phyloP scores from a whole-genome alignment of 345 rosid species.

The Eucalyptus sp. region DNA sequence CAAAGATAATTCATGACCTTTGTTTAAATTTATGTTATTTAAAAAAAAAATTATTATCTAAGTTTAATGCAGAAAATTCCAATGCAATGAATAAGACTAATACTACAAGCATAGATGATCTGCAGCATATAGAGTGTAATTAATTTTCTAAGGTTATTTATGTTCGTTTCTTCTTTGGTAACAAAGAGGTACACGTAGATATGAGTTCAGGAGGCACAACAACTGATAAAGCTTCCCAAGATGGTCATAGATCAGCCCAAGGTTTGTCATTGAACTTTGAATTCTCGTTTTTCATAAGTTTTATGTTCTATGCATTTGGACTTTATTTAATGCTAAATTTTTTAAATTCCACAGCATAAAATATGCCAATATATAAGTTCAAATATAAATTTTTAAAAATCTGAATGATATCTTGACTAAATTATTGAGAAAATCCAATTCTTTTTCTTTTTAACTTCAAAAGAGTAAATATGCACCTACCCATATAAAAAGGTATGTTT shows the following conservation, averaged over 20 bases:
- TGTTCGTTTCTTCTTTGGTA: not conserved
- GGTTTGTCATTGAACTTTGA: not conserved
- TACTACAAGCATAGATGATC: not conserved
- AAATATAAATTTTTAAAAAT: not conserved
- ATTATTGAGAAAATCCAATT: not conserved
- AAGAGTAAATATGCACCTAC: not conserved
- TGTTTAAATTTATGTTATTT: not conserved
- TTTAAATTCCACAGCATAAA: not conserved
- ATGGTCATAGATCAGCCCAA: not conserved
- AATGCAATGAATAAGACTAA: not conserved
- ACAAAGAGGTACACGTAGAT: not conserved
- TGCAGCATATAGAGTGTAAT: not conserved
- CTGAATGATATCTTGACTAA: not conserved
- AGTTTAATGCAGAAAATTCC: not conserved
- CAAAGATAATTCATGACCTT: not conserved
- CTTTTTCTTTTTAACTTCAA: not conserved
- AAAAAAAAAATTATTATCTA: not conserved
- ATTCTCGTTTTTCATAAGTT: not conserved
- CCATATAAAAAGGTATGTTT: not conserved
- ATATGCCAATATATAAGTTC: not conserved
- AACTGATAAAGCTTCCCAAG: not conserved
- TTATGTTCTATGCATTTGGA: not conserved
- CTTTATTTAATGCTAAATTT: not conserved
- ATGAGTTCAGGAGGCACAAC: not conserved
- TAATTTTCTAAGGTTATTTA: not conserved